Evolutionary conservation across 495 filamentous ascomycete genomes (phyloP).

Genomic region (Daldinia bambusicola): DNA sequence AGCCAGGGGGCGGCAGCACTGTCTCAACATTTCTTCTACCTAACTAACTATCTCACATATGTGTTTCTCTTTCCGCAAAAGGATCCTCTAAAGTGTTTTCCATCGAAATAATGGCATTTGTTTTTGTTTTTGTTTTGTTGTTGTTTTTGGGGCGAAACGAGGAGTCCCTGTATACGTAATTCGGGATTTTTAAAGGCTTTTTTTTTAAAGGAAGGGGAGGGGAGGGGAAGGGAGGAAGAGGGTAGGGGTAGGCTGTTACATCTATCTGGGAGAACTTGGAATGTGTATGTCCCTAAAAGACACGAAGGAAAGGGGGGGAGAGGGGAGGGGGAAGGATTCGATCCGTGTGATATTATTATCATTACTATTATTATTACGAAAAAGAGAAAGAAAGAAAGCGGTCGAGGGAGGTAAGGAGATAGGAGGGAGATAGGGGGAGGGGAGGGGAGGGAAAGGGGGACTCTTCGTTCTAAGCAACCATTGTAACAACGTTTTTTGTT

Average conservation of each 20-base stretch:
- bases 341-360: slow-evolving; percentile 31
- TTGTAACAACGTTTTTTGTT: slow-evolving; percentile 33
- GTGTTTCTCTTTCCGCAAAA: slow-evolving; percentile 16
- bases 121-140: too few relatives aligned
- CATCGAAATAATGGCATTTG: slow-evolving; percentile 30
- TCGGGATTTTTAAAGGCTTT: slow-evolving; percentile 30
- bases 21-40: slow-evolving; percentile 29
- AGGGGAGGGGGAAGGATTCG: background rate
- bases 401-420: too few relatives aligned
- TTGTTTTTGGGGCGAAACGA: slow-evolving; percentile 27
- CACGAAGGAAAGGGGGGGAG: too few relatives aligned
- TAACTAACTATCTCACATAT: slow-evolving; percentile 7
- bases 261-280: background rate
- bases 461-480: slow-evolving; percentile 36
- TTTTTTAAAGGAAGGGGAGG: too few relatives aligned
- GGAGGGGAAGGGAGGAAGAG: too few relatives aligned
- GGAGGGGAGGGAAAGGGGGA: background rate
- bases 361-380: too few relatives aligned
- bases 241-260: slow-evolving; percentile 5
- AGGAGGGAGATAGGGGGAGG: too few relatives aligned
- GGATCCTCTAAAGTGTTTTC: slow-evolving; percentile 16
- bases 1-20: slow-evolving; percentile 29
- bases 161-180: slow-evolving; percentile 51
- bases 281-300: too few relatives aligned
- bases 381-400: slow-evolving; percentile 3